phyloP scores from a whole-genome alignment of 1,284 basidiomycete genomes.

The Cystobasidium pallidum region DNA sequence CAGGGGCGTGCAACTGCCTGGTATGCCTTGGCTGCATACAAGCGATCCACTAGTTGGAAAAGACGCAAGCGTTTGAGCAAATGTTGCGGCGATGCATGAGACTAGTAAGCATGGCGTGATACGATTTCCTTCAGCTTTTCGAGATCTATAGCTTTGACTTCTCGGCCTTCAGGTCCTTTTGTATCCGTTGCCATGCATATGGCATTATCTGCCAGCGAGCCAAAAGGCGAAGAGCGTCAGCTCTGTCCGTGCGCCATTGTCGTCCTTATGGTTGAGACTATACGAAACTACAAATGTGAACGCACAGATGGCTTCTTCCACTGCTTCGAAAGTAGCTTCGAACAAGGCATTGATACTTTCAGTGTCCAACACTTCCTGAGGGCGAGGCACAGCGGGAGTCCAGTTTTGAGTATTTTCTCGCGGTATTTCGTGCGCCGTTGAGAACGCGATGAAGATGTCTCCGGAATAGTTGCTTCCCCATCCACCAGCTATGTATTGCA shows the following conservation, averaged over 20 bases:
- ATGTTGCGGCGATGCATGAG: too few relatives aligned
- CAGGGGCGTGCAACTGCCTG: too few relatives aligned
- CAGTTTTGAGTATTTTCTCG: constrained; percentile 37
- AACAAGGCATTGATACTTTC: constrained; percentile 49
- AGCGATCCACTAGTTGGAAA: too few relatives aligned
- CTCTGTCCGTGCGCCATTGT: too few relatives aligned
- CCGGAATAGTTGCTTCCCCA: constrained; percentile 48
- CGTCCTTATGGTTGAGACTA: too few relatives aligned
- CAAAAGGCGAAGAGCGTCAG: too few relatives aligned
- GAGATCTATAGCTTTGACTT: constrained; percentile 43
- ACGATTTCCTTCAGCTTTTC: constrained; percentile 34
- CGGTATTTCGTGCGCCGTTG: constrained; percentile 44
- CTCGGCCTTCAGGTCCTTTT: constrained; percentile 29
- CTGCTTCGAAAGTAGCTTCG: constrained; percentile 47
- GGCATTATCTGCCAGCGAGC: constrained; percentile 26
- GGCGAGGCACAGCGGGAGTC: constrained; percentile 40
- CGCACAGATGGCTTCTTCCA: constrained; percentile 49
- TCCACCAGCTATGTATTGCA: constrained; percentile 20
- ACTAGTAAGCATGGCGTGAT: constrained; percentile 25
- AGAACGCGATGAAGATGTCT: constrained; percentile 51
- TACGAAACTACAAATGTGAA: too few relatives aligned
- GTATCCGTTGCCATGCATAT: constrained; percentile 43
- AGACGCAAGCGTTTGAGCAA: too few relatives aligned
- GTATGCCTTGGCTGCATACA: too few relatives aligned
- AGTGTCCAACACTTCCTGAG: constrained; percentile 45